Conservation (phyloP, 2,329 filamentous ascomycete species). For the Grosmannia huntii region DNA sequence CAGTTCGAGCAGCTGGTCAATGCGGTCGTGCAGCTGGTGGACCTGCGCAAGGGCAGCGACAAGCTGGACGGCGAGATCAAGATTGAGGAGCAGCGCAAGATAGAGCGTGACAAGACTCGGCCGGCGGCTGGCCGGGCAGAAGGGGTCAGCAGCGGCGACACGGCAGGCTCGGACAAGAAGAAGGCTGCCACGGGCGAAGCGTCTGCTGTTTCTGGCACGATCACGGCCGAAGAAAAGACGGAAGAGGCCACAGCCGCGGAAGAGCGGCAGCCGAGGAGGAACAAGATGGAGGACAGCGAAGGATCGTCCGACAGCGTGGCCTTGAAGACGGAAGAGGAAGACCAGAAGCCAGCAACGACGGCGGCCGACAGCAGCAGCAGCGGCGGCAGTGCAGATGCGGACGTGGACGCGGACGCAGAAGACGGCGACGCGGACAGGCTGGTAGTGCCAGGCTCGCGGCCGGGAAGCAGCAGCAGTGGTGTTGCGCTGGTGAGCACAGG, state of each 20-base stretch:
- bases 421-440: background rate
- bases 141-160: background rate
- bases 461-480: conserved; percentile 23
- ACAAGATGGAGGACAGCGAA: background rate
- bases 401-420: background rate
- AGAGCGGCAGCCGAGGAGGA: background rate
- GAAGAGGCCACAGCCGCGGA: background rate
- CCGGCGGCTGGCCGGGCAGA: conserved; percentile 4
- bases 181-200: background rate
- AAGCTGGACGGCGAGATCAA: conserved; percentile 63
- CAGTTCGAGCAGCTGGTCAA: conserved; percentile 58
- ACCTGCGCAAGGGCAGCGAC: conserved; percentile 61
- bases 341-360: background rate
- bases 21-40: conserved; percentile 57
- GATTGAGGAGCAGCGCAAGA: conserved; percentile 43
- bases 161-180: background rate
- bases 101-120: conserved; percentile 29
- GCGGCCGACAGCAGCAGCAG: background rate
- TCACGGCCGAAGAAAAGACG: conserved; percentile 2
- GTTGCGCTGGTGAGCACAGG: conserved; percentile 7
- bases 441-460: conserved; percentile 21
- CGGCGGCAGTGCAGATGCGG: background rate
- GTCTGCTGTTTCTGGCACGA: conserved; percentile 5
- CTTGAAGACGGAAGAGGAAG: background rate
- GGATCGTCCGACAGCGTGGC: background rate